Percentiles rank a stretch among this genome's conserved stretches.
phyloP scores from a whole-genome alignment of 306 rosid species.

The Prunus fruticosa region DNA sequence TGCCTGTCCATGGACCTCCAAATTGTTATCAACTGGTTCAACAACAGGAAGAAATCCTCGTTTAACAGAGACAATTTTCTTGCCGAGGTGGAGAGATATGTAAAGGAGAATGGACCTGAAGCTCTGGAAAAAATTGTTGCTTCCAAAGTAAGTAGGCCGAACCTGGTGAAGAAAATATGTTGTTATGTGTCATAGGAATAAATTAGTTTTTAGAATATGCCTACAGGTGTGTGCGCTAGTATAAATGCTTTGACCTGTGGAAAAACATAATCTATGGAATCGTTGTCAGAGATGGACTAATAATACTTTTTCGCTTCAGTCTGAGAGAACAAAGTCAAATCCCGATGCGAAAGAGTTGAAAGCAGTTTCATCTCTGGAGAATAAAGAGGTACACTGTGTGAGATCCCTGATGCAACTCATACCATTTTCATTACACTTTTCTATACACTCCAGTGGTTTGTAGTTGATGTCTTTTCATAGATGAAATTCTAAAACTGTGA shows the following conservation, averaged over 20 bases:
- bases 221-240: too few relatives aligned
- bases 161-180: neutral
- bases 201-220: neutral
- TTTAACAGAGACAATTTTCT: slow-evolving; percentile 31
- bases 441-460: neutral
- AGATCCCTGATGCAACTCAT: slow-evolving; percentile 4
- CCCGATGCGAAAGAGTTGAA: slow-evolving; percentile 15
- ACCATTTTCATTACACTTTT: neutral
- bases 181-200: neutral
- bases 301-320: slow-evolving; percentile 8
- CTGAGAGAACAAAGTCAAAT: slow-evolving; percentile 16
- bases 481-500: neutral
- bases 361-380: slow-evolving; percentile 16
- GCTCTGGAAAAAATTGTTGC: slow-evolving; percentile 46
- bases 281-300: neutral
- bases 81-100: slow-evolving; percentile 38
- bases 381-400: slow-evolving; percentile 29
- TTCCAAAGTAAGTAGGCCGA: slow-evolving; percentile 31
- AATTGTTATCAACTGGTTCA: slow-evolving; percentile 16
- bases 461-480: neutral
- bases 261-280: neutral
- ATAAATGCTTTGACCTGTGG: neutral
- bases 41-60: slow-evolving; percentile 20
- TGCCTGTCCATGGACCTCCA: slow-evolving; percentile 22
- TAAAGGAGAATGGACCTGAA: slow-evolving; percentile 47